These are phyloP conservation scores for Chaetomium strumarium DNA, from an alignment of 2,329 filamentous ascomycete species.

Conservation along the genomic window DNA sequence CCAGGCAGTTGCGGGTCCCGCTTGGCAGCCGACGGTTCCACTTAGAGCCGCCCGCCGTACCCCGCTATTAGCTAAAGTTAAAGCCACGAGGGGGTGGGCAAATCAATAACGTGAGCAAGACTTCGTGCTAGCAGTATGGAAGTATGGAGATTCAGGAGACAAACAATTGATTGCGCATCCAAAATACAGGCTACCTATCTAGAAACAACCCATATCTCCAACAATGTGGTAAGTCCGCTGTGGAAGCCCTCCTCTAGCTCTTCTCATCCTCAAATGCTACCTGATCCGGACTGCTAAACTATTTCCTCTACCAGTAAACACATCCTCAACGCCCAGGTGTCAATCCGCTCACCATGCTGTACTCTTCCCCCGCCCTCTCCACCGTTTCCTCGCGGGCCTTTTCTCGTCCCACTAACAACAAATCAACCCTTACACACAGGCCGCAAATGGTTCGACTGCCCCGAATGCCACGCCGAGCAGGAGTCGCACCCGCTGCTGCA, in stretches of 20 bases:
- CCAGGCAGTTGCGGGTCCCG: too few relatives aligned
- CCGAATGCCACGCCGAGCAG: conserved; percentile 82
- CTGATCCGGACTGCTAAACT: conserved; percentile 1
- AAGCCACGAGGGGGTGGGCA: too few relatives aligned
- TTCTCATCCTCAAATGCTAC: background rate
- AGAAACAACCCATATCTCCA: background rate
- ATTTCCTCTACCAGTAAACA: conserved; percentile 67
- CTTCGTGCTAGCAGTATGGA: too few relatives aligned
- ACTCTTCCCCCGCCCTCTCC: conserved; percentile 31
- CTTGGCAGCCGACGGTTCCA: too few relatives aligned
- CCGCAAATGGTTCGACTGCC: conserved; percentile 98
- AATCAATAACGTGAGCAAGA: too few relatives aligned
- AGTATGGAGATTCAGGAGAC: too few relatives aligned
- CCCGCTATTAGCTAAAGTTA: too few relatives aligned
- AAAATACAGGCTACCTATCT: background rate
- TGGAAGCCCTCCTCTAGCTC: background rate
- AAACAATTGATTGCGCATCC: too few relatives aligned
- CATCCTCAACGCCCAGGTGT: conserved; percentile 93
- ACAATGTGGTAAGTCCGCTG: conserved; percentile 27
- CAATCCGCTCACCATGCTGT: conserved; percentile 96
- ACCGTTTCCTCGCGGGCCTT: background rate
- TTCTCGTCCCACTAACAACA: background rate
- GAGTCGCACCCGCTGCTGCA: conserved; percentile 73
- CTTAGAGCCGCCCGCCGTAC: too few relatives aligned
- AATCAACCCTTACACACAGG: conserved; percentile 43